Evolutionary conservation across 169 alveolate species (phyloP).

Genomic region (Plasmodium gonderi): DNA sequence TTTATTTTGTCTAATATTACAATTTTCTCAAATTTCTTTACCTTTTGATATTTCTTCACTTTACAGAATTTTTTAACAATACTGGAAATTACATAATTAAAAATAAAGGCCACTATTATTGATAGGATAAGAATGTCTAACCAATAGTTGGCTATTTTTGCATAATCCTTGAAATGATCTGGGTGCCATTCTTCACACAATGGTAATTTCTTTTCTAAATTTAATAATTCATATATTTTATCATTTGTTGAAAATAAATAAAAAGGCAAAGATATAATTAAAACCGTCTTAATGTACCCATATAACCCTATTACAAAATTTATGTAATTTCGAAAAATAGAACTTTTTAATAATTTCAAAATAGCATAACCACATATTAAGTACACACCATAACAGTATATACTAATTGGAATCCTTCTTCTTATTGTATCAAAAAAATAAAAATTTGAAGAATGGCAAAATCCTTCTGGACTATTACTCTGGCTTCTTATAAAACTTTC

Average conservation of each 20-base stretch:
- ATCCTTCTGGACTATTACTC: constrained; percentile 74
- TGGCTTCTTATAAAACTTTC: constrained; percentile 66
- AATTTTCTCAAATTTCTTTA: constrained; percentile 26
- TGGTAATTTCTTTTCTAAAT: constrained; percentile 20
- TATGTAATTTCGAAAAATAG: constrained; percentile 29
- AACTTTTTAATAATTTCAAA: constrained; percentile 49
- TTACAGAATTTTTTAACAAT: constrained; percentile 32
- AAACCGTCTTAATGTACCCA: constrained; percentile 30
- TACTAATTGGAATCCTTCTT: constrained; percentile 51
- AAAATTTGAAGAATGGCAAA: constrained; percentile 58
- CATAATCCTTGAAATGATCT: constrained; percentile 22
- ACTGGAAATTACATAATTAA: constrained; percentile 48
- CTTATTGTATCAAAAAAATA: constrained; percentile 62
- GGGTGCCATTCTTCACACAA: constrained; percentile 72
- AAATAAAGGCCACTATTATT: constrained; percentile 18
- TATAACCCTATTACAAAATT: constrained; percentile 43
- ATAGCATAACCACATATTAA: constrained; percentile 51
- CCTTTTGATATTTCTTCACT: constrained; percentile 24
- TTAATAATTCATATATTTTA: constrained; percentile 32
- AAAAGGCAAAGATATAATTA: constrained; percentile 53
- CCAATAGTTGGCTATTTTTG: constrained; percentile 47
- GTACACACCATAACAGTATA: constrained; percentile 56
- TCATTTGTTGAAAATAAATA: constrained; percentile 71
- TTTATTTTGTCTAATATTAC: constrained; percentile 35
- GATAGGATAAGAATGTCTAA: constrained; percentile 31